These are phyloP conservation scores for Heimioporus sp. DNA, from an alignment of 768 basidiomycete species.

Conservation along the genomic window DNA sequence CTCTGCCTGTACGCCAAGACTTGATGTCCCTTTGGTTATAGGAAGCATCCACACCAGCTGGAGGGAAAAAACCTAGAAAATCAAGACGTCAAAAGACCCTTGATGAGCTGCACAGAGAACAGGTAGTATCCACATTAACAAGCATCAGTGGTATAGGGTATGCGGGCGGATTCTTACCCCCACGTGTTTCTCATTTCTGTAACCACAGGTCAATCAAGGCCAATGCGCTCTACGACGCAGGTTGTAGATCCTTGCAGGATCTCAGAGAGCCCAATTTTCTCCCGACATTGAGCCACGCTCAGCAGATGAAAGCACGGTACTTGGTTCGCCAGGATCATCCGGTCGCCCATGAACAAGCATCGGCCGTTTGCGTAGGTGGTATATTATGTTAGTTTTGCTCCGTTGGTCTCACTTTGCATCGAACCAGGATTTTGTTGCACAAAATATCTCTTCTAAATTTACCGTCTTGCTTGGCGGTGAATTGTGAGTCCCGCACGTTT, in stretches of 20 bases:
- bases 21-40: conserved; percentile 4
- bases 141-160: conserved; percentile 51
- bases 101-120: conserved; percentile 26
- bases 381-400: not conserved
- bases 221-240: conserved; percentile 46
- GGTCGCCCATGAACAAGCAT: conserved; percentile 41
- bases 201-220: conserved; percentile 30
- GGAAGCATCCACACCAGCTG: conserved; percentile 15
- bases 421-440: conserved; percentile 47
- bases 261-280: conserved; percentile 38
- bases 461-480: conserved; percentile 51
- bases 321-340: conserved; percentile 35
- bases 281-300: conserved; percentile 36
- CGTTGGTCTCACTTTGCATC: not conserved
- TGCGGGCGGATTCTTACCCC: conserved; percentile 1
- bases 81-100: conserved; percentile 19
- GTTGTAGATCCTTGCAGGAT: conserved; percentile 44
- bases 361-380: conserved; percentile 44
- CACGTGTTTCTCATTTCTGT: not conserved
- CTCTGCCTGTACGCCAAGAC: not conserved
- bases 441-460: conserved; percentile 45
- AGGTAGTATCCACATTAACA: conserved; percentile 33
- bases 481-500: conserved; percentile 49
- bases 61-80: not conserved
- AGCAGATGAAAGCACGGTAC: conserved; percentile 42